These are phyloP conservation scores for Fusarium sp. DNA, from an alignment of 2,329 filamentous ascomycete species.

Conservation along the genomic window DNA sequence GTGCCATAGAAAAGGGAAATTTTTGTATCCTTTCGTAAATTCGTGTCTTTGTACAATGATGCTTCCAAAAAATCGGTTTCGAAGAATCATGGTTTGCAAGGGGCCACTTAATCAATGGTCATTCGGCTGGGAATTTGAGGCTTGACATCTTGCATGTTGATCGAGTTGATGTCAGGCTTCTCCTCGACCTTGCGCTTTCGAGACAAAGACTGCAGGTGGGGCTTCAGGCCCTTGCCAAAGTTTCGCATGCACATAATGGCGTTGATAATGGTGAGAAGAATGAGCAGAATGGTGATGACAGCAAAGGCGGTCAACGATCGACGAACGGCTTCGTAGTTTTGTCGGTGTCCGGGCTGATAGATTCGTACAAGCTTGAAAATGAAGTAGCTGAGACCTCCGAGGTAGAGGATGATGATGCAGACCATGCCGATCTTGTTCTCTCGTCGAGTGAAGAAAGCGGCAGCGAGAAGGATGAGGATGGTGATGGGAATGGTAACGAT, in stretches of 20 bases:
- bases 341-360: slow-evolving; percentile 74
- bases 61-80: slow-evolving; percentile 1
- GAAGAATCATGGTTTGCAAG: slow-evolving; percentile 21
- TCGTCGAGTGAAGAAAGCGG: slow-evolving; percentile 85
- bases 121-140: slow-evolving; percentile 66
- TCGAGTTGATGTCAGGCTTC: slow-evolving; percentile 68
- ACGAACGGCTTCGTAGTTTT: slow-evolving; percentile 80
- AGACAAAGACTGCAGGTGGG: slow-evolving; percentile 75
- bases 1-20: slow-evolving; percentile 43
- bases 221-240: slow-evolving; percentile 90
- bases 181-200: slow-evolving; percentile 61
- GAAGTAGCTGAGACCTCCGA: slow-evolving; percentile 93
- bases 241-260: slow-evolving; percentile 90
- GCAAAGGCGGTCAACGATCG: slow-evolving; percentile 93
- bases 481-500: slow-evolving; percentile 92
- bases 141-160: slow-evolving; percentile 69
- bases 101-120: slow-evolving; percentile 68
- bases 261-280: slow-evolving; percentile 88
- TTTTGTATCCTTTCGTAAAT: slow-evolving; percentile 50
- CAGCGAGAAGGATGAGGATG: slow-evolving; percentile 86
- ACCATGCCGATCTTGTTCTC: slow-evolving; percentile 86
- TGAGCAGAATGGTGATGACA: slow-evolving; percentile 88
- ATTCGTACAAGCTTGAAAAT: slow-evolving; percentile 98
- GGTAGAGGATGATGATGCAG: slow-evolving; percentile 83
- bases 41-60: slow-evolving; percentile 54